Conservation (phyloP, 352 stramenopile genomes). For the Halophytophthora batemanensis region DNA sequence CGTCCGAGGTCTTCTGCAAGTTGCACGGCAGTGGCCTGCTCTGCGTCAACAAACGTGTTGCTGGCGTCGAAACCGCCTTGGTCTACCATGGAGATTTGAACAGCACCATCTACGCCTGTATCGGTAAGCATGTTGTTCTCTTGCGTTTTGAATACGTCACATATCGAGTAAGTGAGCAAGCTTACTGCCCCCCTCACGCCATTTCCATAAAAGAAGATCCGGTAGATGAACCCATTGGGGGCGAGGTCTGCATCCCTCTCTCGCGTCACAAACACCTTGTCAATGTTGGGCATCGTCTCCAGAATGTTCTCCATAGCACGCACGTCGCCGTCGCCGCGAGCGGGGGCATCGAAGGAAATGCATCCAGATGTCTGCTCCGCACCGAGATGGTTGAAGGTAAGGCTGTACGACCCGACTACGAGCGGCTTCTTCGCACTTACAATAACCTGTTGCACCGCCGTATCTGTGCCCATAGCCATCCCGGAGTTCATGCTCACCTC, state of each 20-base stretch:
- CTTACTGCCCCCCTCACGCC: constrained; percentile 39
- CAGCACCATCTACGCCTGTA: constrained; percentile 24
- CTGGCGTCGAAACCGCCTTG: constrained; percentile 39
- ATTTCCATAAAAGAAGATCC: constrained; percentile 77
- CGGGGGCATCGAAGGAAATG: constrained; percentile 61
- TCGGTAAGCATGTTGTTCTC: constrained; percentile 58
- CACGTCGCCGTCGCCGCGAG: constrained; percentile 24
- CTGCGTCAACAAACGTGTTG: constrained; percentile 55
- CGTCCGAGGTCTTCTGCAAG: constrained; percentile 45
- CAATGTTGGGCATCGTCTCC: constrained; percentile 60
- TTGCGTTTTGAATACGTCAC: constrained; percentile 56
- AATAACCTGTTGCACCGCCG: constrained; percentile 63
- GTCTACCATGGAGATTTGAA: constrained; percentile 43
- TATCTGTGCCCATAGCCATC: constrained; percentile 69
- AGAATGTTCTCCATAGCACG: constrained; percentile 56
- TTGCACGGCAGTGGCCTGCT: constrained; percentile 34
- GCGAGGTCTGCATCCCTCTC: constrained; percentile 24
- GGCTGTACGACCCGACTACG: constrained; percentile 48
- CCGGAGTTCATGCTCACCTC: constrained; percentile 31
- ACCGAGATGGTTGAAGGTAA: constrained; percentile 48
- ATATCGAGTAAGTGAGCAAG: constrained; percentile 23
- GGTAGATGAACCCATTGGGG: constrained; percentile 64
- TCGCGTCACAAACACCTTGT: constrained; percentile 72
- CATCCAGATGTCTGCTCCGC: constrained; percentile 31
- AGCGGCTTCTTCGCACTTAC: constrained; percentile 52